Percentiles rank a stretch among this genome's conserved stretches.
Evolutionary conservation across 2,329 filamentous ascomycete genomes (phyloP).

Genomic region (Aspergillus viridinutans): DNA sequence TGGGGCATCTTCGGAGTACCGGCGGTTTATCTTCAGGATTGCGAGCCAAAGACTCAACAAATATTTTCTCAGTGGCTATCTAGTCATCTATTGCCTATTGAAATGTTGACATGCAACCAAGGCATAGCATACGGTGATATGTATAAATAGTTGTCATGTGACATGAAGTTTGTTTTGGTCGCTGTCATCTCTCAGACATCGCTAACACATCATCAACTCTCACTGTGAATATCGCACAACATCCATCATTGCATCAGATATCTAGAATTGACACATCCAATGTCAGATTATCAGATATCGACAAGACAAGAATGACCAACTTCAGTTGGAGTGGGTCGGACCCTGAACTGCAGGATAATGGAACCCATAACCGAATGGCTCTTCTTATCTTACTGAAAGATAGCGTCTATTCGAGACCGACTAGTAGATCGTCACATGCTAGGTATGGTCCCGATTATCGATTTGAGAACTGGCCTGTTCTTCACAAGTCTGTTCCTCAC

Average conservation of each 20-base stretch:
- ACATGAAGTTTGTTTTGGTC: not conserved
- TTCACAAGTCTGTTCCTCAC: too few relatives aligned
- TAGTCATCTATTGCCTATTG: not conserved
- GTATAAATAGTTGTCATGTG: not conserved
- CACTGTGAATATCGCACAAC: too few relatives aligned
- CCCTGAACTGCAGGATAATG: not conserved
- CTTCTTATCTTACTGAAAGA: not conserved
- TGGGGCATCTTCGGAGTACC: not conserved
- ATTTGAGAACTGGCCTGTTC: not conserved
- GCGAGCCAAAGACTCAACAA: not conserved
- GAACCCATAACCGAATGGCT: not conserved
- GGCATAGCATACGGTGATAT: not conserved
- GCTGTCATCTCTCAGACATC: not conserved
- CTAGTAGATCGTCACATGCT: not conserved
- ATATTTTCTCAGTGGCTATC: not conserved
- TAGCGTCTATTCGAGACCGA: not conserved
- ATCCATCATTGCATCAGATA: too few relatives aligned
- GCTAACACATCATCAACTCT: too few relatives aligned
- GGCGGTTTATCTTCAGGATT: not conserved
- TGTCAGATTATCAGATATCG: too few relatives aligned
- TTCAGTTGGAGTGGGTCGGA: not conserved
- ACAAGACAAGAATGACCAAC: too few relatives aligned
- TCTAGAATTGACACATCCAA: too few relatives aligned
- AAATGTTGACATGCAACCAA: not conserved
- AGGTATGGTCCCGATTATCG: not conserved